Evolutionary conservation across 2,329 filamentous ascomycete species (phyloP).

Genomic region (Myriosclerotinia duriaeana): DNA sequence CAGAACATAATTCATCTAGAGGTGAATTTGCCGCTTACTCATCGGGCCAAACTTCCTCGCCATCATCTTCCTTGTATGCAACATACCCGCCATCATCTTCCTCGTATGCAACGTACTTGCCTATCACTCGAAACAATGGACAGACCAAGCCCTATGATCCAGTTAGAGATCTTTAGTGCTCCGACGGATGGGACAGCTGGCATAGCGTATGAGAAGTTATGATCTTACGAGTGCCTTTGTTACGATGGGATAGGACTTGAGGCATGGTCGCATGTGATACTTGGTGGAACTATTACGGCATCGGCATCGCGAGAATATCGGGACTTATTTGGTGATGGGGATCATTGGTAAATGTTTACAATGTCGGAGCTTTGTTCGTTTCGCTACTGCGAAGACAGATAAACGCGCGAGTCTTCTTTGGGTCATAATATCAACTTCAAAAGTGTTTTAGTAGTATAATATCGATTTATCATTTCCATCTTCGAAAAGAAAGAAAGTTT

Average conservation of each 20-base stretch:
- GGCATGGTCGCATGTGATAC: background rate
- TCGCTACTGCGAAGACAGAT: background rate
- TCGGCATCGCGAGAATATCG: background rate
- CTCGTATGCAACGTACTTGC: no score
- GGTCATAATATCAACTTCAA: background rate
- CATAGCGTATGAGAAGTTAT: background rate
- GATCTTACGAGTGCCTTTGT: slow-evolving; percentile 2
- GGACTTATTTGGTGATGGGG: background rate
- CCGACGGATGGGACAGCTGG: background rate
- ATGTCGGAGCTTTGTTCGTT: background rate
- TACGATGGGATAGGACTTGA: background rate
- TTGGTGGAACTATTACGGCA: background rate
- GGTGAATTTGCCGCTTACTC: slow-evolving; percentile 8
- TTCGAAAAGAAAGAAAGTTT: background rate
- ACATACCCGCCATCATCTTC: slow-evolving; percentile 1
- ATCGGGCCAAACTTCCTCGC: background rate
- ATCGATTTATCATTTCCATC: background rate
- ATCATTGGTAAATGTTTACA: background rate
- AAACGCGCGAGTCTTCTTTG: background rate
- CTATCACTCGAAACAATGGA: background rate
- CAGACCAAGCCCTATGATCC: slow-evolving; percentile 27
- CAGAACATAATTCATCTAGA: slow-evolving; percentile 2
- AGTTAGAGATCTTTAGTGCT: slow-evolving; percentile 26
- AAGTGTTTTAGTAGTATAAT: slow-evolving; percentile 16
- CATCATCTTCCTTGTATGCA: background rate